Evolutionary conservation across 2,329 filamentous ascomycete genomes (phyloP).

Genomic region (Pseudogymnoascus sp.): DNA sequence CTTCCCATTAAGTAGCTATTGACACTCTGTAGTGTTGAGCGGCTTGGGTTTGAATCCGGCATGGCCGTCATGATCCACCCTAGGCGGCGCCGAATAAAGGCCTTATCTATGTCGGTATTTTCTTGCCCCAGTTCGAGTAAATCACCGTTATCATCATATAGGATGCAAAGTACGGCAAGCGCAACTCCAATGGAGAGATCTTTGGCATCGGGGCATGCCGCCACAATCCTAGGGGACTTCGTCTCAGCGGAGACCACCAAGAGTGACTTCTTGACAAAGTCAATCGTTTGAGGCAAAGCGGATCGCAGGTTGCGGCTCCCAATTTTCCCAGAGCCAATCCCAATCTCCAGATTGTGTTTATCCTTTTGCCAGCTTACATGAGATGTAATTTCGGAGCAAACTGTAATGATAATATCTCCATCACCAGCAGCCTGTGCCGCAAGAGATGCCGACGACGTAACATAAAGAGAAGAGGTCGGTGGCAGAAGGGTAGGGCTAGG

Average conservation of each 20-base stretch:
- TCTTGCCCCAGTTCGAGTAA: constrained; percentile 14
- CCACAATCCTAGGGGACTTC: constrained; percentile 34
- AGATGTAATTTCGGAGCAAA: constrained; percentile 38
- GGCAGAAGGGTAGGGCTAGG: constrained; percentile 2
- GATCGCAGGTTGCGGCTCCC: constrained; percentile 77
- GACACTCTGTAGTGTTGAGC: constrained; percentile 80
- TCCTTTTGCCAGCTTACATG: constrained; percentile 35
- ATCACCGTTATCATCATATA: constrained; percentile 57
- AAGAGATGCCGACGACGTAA: constrained; percentile 19
- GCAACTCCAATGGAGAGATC: constrained; percentile 74
- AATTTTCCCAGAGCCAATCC: constrained; percentile 63
- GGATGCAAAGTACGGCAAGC: constrained; percentile 67
- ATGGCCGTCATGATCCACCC: constrained; percentile 75
- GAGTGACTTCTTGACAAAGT: constrained; percentile 31
- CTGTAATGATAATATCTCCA: constrained; percentile 28
- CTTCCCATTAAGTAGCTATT: constrained; percentile 75
- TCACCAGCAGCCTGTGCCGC: neutral
- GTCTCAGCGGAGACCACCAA: neutral
- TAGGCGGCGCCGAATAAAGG: constrained; percentile 66
- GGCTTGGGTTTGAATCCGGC: constrained; percentile 73
- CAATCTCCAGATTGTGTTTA: constrained; percentile 42
- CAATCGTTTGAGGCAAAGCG: constrained; percentile 55
- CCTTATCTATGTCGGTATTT: constrained; percentile 53
- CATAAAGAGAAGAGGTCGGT: constrained; percentile 25
- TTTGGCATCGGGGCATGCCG: constrained; percentile 69